A percentile compares a stretch with the other conserved stretches of the same genome.
Conservation (phyloP, 164 flowering plant genomes). For the Liquidambar formosana region DNA sequence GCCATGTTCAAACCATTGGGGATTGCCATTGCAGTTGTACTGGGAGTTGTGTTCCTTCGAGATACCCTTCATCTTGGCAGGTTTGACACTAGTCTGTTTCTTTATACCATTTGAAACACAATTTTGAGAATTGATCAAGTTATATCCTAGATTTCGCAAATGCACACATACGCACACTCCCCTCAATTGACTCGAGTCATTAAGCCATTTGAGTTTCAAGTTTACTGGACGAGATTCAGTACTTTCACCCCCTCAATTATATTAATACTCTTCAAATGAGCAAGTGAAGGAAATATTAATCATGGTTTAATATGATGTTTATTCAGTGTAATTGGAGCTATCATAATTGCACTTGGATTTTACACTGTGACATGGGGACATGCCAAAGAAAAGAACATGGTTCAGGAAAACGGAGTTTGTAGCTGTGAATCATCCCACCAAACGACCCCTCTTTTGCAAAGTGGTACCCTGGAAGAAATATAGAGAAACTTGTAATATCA, state of each 20-base stretch:
- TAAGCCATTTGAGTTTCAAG: too few relatives aligned
- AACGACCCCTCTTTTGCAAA: constrained; percentile 15
- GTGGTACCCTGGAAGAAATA: too few relatives aligned
- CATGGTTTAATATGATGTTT: not conserved
- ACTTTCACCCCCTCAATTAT: too few relatives aligned
- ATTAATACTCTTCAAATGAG: too few relatives aligned
- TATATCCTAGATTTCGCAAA: too few relatives aligned
- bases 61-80: constrained; percentile 54
- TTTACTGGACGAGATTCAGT: too few relatives aligned
- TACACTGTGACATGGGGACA: constrained; percentile 39
- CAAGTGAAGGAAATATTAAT: not conserved
- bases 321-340: constrained; percentile 36
- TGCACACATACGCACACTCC: too few relatives aligned
- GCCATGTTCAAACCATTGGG: constrained; percentile 51
- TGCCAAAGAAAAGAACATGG: constrained; percentile 20
- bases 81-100: constrained; percentile 17
- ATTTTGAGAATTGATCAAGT: too few relatives aligned
- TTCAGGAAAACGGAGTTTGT: constrained; percentile 1
- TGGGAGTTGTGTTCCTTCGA: constrained; percentile 47
- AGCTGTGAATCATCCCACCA: constrained; percentile 3
- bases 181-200: too few relatives aligned
- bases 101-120: too few relatives aligned
- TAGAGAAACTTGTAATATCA: too few relatives aligned
- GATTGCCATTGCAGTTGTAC: constrained; percentile 40
- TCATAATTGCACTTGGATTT: constrained; percentile 33